Evolutionary conservation across 1,139 yeast genomes (phyloP).

Genomic region (Suhomyces panamericanus): DNA sequence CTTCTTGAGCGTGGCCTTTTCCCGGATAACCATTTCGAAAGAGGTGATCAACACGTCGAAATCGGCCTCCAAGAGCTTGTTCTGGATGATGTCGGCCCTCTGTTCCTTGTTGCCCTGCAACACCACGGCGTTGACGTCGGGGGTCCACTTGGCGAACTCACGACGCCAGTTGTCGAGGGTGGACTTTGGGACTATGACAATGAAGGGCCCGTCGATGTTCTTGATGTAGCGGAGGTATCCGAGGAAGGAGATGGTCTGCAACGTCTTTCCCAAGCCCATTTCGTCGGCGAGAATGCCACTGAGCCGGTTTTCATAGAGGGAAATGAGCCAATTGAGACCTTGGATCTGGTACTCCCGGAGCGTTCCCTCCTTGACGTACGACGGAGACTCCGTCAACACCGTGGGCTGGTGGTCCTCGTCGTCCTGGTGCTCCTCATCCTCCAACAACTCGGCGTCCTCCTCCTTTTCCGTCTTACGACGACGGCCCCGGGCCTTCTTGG

Average conservation of each 20-base stretch:
- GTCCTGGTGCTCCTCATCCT: slow-evolving; percentile 49
- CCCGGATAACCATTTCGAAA: slow-evolving; percentile 75
- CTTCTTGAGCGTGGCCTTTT: slow-evolving; percentile 62
- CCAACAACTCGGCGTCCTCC: slow-evolving; percentile 66
- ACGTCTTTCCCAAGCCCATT: slow-evolving; percentile 96
- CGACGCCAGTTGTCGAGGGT: slow-evolving; percentile 80
- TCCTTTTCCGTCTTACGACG: slow-evolving; percentile 66
- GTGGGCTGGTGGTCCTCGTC: slow-evolving; percentile 31
- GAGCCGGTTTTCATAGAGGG: slow-evolving; percentile 77
- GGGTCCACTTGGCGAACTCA: slow-evolving; percentile 78
- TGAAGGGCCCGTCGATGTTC: slow-evolving; percentile 66
- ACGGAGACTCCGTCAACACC: slow-evolving; percentile 67
- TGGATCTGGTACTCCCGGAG: slow-evolving; percentile 82
- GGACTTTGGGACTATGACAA: slow-evolving; percentile 75
- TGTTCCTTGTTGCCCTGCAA: slow-evolving; percentile 74
- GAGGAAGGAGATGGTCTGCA: slow-evolving; percentile 85
- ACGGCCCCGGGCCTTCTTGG: slow-evolving; percentile 21
- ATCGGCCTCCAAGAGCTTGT: slow-evolving; percentile 54
- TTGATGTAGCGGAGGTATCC: slow-evolving; percentile 68
- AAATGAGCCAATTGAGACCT: slow-evolving; percentile 89
- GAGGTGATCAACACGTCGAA: slow-evolving; percentile 75
- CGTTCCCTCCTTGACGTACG: slow-evolving; percentile 55
- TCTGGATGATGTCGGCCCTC: slow-evolving; percentile 53
- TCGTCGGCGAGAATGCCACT: slow-evolving; percentile 96
- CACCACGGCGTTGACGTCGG: slow-evolving; percentile 66